Evolutionary conservation across 805 yeast species (phyloP), one percentile per base, ranked within the genome.

Genomic region (Candida xyloterini): DNA sequence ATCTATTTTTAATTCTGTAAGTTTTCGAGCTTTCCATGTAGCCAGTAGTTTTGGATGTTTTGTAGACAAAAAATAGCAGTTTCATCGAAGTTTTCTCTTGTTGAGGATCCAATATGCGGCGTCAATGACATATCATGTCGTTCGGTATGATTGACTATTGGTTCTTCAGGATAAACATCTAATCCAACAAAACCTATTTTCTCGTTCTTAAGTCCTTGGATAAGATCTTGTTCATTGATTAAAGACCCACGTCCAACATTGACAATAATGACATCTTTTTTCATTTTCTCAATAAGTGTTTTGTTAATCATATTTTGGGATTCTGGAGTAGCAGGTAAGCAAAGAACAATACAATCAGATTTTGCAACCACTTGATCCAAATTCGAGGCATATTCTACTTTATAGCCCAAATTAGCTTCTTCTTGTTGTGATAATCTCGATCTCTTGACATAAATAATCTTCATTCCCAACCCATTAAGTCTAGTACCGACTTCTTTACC

Each of bases 171-270:
- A 57, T 66, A 83, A 5, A 85, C 95, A 52, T 85, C 95, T 23
- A 83, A 56, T 0, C 91, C 93, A 7, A 81, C 86, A 54, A 80
- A 75, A 7, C 72, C 60, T 2, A 85, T 68, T 38, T 78, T 73
- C 0, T 86, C 87, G 7, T 69, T 50, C 40, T 78, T 68, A 38
- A 85, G 65, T 0, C 81, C 90, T 5, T 63, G 68, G 9, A 83
- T 66, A 33, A 84, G 60, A 2, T 78, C 89, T n/a, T 73, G 67
- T 50, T 81, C 88, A 49, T 84, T 78, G 44, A 85, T 70, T 25
- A 84, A 74, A 3, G 73, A 51, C 1, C 95, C 95, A 44, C 95
- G 67, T 2, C 95, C 95, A 29, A 85, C 78, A 53, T 85, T 85
- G 33, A 85, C 78, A 16, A 85, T 64, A 37, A 85, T 67, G 6